Conservation (phyloP, 2,329 filamentous ascomycete genomes). For the Kalmusia sp. region DNA sequence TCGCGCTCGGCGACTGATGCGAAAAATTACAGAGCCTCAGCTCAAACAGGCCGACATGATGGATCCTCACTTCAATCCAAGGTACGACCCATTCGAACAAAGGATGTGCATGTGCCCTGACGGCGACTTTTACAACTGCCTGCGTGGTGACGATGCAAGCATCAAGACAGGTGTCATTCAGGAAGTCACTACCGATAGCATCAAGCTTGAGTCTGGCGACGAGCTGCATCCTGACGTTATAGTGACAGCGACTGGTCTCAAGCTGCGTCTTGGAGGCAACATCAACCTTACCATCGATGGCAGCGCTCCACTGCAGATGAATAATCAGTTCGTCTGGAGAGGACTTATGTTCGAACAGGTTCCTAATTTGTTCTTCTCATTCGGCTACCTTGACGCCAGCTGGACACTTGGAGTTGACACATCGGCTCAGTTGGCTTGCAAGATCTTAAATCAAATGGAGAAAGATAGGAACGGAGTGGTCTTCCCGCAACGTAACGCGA, state of each 20-base stretch:
- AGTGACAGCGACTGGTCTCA: conserved; percentile 67
- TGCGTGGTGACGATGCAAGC: no score
- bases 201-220: conserved; percentile 55
- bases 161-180: conserved; percentile 57
- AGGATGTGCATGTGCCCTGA: conserved; percentile 70
- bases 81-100: conserved; percentile 66
- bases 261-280: conserved; percentile 60
- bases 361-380: no score
- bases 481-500: no score
- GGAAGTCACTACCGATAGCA: conserved; percentile 53
- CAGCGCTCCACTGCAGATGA: conserved; percentile 14
- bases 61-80: conserved; percentile 49
- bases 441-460: no score
- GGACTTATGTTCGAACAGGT: no score
- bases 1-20: no score
- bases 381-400: no score
- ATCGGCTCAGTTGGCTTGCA: no score
- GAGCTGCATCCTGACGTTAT: conserved; percentile 63
- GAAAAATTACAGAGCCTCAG: no score
- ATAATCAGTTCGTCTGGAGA: no score
- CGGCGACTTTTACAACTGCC: conserved; percentile 58
- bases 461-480: no score
- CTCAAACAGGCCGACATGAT: no score
- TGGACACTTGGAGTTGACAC: conserved; percentile 22
- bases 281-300: conserved; percentile 59